Base-by-base conservation (phyloP, 495 filamentous ascomycete genomes). In the Podospora pseudopauciseta region DNA sequence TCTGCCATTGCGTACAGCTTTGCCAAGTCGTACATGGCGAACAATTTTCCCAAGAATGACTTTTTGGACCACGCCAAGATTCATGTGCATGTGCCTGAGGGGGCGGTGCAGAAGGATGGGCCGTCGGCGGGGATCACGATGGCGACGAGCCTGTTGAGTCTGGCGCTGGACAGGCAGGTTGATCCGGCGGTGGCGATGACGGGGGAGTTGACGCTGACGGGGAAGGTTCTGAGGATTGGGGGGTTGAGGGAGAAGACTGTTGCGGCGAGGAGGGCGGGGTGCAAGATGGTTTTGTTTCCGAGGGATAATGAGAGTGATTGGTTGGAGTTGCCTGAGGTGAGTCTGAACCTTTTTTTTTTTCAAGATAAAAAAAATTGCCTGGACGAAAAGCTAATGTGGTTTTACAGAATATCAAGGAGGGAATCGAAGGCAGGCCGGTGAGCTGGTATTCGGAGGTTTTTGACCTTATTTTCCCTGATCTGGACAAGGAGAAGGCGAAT, bases 201-300 rank as follows among this genome's bases (percentile, higher is more conserved):
- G 23, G 96, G 96, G 71, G 96, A 99, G 81, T 80, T 99, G 71
- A 99, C 96, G 0, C 91, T 99, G 63, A 99, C 96, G 23, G 96
- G 96, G 32, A 98, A 98, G 80, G 94, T 99, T 5, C 81, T 99
- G 65, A 86, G 96, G 73, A 99, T 99, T 81, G 96, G 96, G 28
- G 96, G 96, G 0, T 80, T 99, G 73, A 85, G 96, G 66, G 96
- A 99, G 85, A 99, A 99, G 88, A 97, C 95, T n/a, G 95, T 99
- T 63, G 96, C 96, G 61, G 96, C 96, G 62, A 86, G 94, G 70
- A 86, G 96, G 66, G 95, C 96, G 60, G 96, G 96, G 67, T 96
- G 93, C 67, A 95, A 90, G 82, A 97, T 87, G 83, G 88, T 99
- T 73, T 89, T 99, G 73, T 99, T 99, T 84, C 96, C 96, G 60